Conservation (phyloP, 148 eudicot species). For the Fagopyrum tataricum region DNA sequence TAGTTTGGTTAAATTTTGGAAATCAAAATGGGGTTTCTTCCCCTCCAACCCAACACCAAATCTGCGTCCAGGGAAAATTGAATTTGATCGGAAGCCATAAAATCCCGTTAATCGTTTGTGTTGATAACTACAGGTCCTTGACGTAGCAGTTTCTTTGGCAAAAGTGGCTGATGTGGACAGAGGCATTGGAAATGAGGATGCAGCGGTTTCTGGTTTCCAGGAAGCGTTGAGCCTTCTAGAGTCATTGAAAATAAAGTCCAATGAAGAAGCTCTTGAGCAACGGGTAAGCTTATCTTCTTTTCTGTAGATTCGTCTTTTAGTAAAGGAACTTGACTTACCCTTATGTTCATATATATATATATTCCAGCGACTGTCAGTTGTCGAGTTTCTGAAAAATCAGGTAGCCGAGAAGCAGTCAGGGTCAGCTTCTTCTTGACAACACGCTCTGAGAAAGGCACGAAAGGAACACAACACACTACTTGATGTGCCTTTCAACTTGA, state of each 20-base stretch:
- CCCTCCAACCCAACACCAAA: too few species aligned
- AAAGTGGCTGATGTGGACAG: constrained; percentile 97
- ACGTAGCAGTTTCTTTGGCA: constrained; percentile 80
- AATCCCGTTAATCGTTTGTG: not conserved
- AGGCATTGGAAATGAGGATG: constrained; percentile 62
- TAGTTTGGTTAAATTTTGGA: too few species aligned
- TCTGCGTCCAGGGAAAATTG: too few species aligned
- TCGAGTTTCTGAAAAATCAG: constrained; percentile 76
- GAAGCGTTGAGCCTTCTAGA: constrained; percentile 66
- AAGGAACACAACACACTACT: not conserved
- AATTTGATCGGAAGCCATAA: not conserved
- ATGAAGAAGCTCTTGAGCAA: constrained; percentile 66
- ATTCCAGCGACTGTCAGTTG: constrained; percentile 73
- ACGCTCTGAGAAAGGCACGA: not conserved
- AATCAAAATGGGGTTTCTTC: too few species aligned
- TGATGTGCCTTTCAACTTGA: constrained; percentile 2
- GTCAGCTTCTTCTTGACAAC: not conserved
- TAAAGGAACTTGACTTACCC: constrained; percentile 10
- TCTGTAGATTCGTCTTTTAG: too few species aligned
- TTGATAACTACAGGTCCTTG: constrained; percentile 47
- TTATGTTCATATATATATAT: not conserved
- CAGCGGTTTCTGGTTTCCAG: constrained; percentile 60
- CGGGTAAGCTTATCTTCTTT: constrained; percentile 45
- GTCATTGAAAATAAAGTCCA: constrained; percentile 41
- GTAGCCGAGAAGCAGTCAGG: constrained; percentile 38